These are phyloP conservation scores for Colletotrichum falcatum DNA, from an alignment of 2,329 filamentous ascomycete genomes.

Conservation along the genomic window DNA sequence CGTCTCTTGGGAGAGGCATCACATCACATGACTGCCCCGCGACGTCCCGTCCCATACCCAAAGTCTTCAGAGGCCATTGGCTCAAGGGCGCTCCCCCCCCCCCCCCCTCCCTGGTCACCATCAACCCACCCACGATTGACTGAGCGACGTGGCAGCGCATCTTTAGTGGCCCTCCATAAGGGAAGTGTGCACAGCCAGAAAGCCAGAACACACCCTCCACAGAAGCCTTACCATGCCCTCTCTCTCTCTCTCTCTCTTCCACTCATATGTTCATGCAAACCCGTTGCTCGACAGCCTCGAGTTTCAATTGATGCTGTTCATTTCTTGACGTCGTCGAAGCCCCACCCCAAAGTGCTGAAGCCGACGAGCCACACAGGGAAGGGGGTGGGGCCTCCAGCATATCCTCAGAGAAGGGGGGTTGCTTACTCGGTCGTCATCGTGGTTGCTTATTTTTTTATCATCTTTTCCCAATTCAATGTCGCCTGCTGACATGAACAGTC, in stretches of 20 bases:
- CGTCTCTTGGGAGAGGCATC: constrained; percentile 8
- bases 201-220: constrained; percentile 8
- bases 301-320: neutral
- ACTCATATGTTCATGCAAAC: neutral
- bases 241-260: neutral
- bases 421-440: no score
- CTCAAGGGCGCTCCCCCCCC: neutral
- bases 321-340: neutral
- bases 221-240: neutral
- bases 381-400: neutral
- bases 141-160: constrained; percentile 40
- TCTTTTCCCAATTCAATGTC: neutral
- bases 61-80: constrained; percentile 21
- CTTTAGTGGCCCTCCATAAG: constrained; percentile 25
- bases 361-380: neutral
- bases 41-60: constrained; percentile 31
- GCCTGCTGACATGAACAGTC: neutral
- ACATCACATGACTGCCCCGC: constrained; percentile 40
- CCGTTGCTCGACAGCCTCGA: constrained; percentile 3
- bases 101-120: neutral
- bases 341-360: neutral
- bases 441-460: neutral
- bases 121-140: neutral
- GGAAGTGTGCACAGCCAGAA: constrained; percentile 19
- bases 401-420: neutral